phyloP scores from a whole-genome alignment of 2,329 filamentous ascomycete species.

The Bertia moriformis region DNA sequence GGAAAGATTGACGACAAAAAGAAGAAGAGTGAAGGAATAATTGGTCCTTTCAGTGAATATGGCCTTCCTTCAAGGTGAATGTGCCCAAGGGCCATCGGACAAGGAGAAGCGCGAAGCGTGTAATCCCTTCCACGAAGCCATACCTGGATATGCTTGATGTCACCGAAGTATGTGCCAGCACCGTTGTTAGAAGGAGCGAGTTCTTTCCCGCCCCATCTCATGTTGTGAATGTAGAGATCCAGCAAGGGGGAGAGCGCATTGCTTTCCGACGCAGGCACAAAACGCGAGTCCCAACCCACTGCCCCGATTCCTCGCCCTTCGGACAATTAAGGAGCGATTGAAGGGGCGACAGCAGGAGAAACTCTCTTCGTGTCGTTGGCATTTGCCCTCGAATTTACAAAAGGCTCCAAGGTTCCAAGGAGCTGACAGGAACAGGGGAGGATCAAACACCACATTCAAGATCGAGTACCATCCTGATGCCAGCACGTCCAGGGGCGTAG shows the following conservation, averaged over 20 bases:
- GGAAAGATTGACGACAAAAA: no score
- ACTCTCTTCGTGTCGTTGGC: no score
- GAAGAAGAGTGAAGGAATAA: no score
- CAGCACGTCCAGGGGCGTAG: neutral
- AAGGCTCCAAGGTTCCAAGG: no score
- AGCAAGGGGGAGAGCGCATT: neutral
- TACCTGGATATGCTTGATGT: neutral
- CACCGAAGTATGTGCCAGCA: neutral
- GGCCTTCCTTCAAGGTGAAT: neutral
- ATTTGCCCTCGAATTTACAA: no score
- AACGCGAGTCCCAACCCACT: no score
- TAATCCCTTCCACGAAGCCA: neutral
- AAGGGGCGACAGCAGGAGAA: no score
- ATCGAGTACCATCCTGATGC: neutral
- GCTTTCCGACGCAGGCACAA: no score
- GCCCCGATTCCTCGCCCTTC: no score
- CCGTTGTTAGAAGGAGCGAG: neutral
- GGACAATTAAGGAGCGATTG: no score
- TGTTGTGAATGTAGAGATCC: neutral
- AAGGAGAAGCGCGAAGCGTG: neutral
- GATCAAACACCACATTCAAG: neutral
- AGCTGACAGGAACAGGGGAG: no score
- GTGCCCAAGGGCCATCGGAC: neutral
- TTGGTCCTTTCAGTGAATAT: no score
- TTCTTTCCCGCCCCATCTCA: neutral